Evolutionary conservation across 345 rosid genomes (phyloP).

Genomic region (rapeseed (Brassica napus)): Da-Ae NC_063446.1:36462501-36463000

Average conservation of each 20-base stretch:
- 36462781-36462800: neutral
- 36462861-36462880: constrained; percentile 69
- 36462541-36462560: constrained; percentile 94
- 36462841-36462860: constrained; percentile 90
- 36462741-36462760: neutral
- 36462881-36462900: constrained; percentile 83
- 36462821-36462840: constrained; percentile 91
- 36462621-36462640: neutral
- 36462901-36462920: constrained; percentile 76
- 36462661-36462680: constrained; percentile 96
- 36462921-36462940: neutral
- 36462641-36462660: neutral
- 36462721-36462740: constrained; percentile 68
- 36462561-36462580: constrained; percentile 54
- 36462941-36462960: neutral
- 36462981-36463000: constrained; percentile 89
- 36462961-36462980: neutral
- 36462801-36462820: neutral
- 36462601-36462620: neutral
- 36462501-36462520: constrained; percentile 92
- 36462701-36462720: constrained; percentile 98
- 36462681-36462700: constrained; percentile 92
- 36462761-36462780: constrained; percentile 14
- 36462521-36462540: constrained; percentile 94
- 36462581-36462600: neutral